Conservation (phyloP, 2,329 filamentous ascomycete species). For the Claviceps humidiphila region DNA sequence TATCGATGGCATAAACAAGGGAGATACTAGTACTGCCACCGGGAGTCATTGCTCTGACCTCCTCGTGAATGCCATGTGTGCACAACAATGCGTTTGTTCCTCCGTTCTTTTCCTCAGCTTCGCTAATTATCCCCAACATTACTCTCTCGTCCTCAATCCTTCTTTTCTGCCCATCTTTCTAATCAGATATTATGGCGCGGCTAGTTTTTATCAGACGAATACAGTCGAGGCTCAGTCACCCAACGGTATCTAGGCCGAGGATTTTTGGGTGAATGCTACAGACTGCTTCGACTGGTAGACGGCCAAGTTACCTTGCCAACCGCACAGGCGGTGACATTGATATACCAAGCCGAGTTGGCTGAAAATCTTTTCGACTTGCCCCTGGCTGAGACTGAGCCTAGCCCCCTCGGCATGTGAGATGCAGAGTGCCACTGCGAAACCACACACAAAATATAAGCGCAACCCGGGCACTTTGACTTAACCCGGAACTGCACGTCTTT, state of each 20-base stretch:
- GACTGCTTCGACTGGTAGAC: neutral
- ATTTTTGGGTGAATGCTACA: neutral
- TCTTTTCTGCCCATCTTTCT: neutral
- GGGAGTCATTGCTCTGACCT: neutral
- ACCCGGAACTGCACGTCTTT: neutral
- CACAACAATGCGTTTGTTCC: neutral
- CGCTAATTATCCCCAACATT: too few relatives aligned
- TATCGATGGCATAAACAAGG: neutral
- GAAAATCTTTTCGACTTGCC: neutral
- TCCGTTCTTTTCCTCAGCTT: neutral
- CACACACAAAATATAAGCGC: neutral
- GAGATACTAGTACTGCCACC: neutral
- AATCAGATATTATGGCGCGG: neutral
- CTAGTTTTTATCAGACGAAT: neutral
- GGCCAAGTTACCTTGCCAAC: neutral
- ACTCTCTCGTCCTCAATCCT: neutral
- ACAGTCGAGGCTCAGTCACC: neutral
- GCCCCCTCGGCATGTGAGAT: neutral
- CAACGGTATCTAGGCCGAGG: neutral
- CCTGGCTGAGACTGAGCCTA: too few relatives aligned
- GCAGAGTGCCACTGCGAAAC: neutral
- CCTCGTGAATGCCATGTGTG: slow-evolving; percentile 1
- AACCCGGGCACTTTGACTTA: too few relatives aligned
- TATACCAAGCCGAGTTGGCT: slow-evolving; percentile 4
- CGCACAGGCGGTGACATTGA: slow-evolving; percentile 1